Conservation (phyloP, 2,329 filamentous ascomycete genomes). For the Colletotrichum graminicola region DNA sequence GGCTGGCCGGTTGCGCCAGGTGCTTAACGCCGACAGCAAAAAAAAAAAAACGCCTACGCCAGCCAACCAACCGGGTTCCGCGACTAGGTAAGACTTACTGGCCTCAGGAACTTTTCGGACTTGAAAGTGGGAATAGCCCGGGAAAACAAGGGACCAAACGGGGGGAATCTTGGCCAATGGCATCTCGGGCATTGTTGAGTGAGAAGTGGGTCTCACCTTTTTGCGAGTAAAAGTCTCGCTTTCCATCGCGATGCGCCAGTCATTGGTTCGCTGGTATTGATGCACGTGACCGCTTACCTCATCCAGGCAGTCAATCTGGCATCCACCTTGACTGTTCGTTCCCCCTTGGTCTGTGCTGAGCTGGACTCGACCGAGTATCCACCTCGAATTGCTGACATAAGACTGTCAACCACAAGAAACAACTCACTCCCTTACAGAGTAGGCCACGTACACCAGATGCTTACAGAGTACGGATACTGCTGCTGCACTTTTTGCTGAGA, state of each 20-base stretch:
- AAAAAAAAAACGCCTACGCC: background rate
- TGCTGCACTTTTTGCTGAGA: too few relatives aligned
- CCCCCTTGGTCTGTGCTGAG: background rate
- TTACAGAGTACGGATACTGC: background rate
- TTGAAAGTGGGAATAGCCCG: conserved; percentile 36
- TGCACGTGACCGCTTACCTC: conserved; percentile 8
- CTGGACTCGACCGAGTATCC: background rate
- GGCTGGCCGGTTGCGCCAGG: conserved; percentile 12
- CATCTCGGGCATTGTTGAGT: background rate
- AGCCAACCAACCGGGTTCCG: conserved; percentile 26
- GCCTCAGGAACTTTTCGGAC: conserved; percentile 39
- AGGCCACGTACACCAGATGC: conserved; percentile 39
- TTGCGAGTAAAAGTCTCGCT: background rate
- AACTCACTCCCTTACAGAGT: conserved; percentile 15
- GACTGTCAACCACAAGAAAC: background rate
- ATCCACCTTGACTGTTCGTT: background rate
- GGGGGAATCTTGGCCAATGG: conserved; percentile 11
- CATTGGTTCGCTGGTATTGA: background rate
- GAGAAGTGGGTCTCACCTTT: background rate
- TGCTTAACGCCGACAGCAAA: conserved; percentile 9
- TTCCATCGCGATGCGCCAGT: background rate
- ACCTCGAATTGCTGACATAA: conserved; percentile 22
- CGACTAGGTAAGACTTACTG: conserved; percentile 6
- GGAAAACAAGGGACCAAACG: conserved; percentile 35
- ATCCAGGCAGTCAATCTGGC: background rate